Conservation (phyloP, 371 early-diverging fungal genomes). For the Lichtheimia corymbifera region DNA sequence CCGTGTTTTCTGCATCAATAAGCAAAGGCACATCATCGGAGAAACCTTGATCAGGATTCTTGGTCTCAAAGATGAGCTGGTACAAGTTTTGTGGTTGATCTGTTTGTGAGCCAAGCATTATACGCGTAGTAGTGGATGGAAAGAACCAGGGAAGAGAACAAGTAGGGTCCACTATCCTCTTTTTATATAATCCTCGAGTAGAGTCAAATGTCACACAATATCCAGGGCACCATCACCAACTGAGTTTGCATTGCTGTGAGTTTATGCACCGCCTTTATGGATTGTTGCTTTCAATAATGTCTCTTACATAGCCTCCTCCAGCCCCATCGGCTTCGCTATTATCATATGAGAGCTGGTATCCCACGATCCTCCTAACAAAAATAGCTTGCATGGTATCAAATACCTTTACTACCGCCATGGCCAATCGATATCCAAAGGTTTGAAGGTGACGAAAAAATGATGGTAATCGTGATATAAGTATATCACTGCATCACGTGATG, state of each 20-base stretch:
- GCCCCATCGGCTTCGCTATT: too few relatives aligned
- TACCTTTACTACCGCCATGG: too few relatives aligned
- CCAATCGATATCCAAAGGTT: too few relatives aligned
- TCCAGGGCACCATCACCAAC: too few relatives aligned
- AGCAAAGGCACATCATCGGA: constrained; percentile 1
- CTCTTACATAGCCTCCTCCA: too few relatives aligned
- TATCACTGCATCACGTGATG: too few relatives aligned
- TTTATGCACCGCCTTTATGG: not conserved
- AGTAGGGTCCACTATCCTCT: not conserved
- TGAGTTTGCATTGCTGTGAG: not conserved
- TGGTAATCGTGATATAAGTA: too few relatives aligned
- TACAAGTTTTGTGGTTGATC: not conserved
- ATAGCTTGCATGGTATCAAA: too few relatives aligned
- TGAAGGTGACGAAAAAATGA: too few relatives aligned
- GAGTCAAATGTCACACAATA: not conserved
- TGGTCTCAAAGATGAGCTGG: not conserved
- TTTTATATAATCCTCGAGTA: not conserved
- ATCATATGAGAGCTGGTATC: too few relatives aligned
- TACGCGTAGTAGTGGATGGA: not conserved
- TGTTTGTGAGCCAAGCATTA: not conserved
- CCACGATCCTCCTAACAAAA: too few relatives aligned
- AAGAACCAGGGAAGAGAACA: not conserved
- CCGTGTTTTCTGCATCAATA: not conserved
- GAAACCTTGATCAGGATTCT: not conserved
- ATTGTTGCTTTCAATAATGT: not conserved